Evolutionary conservation across 805 yeast genomes (phyloP).

Genomic region (Yarrowia bubula): DNA sequence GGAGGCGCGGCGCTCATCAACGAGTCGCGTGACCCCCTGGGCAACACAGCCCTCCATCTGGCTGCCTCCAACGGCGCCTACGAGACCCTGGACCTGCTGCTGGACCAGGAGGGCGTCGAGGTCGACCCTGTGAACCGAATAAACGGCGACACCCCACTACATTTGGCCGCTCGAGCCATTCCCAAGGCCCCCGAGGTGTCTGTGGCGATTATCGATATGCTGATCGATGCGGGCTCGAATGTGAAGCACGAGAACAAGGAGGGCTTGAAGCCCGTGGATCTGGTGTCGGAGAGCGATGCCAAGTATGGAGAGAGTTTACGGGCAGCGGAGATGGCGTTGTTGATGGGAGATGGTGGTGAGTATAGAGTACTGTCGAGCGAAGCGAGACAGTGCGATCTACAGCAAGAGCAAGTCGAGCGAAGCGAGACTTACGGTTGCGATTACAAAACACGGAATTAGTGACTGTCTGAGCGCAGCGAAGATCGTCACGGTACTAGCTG

Average conservation of each 20-base stretch:
- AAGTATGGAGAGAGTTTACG: constrained; percentile 63
- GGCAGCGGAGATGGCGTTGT: constrained; percentile 73
- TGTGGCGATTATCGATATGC: constrained; percentile 53
- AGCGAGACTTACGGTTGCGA: neutral
- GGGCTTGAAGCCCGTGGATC: constrained; percentile 73
- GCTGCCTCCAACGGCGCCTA: constrained; percentile 79
- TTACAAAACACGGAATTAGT: no score
- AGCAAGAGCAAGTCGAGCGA: neutral
- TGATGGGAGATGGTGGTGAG: constrained; percentile 32
- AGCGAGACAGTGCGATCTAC: neutral
- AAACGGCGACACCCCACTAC: constrained; percentile 87
- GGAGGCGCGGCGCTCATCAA: constrained; percentile 53
- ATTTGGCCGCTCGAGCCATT: constrained; percentile 75
- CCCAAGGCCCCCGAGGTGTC: constrained; percentile 65
- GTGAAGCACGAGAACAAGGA: constrained; percentile 56
- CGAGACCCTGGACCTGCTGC: constrained; percentile 75
- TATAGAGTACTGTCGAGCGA: neutral
- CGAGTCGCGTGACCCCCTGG: constrained; percentile 67
- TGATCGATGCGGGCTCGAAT: constrained; percentile 90
- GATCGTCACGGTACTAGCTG: no score
- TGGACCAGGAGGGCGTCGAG: constrained; percentile 88
- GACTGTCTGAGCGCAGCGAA: no score
- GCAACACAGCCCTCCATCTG: constrained; percentile 77
- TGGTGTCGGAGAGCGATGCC: constrained; percentile 54
- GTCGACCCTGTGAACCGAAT: constrained; percentile 72